These are phyloP conservation scores for Candida succiphila DNA, from an alignment of 805 yeast genomes.

Conservation along the genomic window DNA sequence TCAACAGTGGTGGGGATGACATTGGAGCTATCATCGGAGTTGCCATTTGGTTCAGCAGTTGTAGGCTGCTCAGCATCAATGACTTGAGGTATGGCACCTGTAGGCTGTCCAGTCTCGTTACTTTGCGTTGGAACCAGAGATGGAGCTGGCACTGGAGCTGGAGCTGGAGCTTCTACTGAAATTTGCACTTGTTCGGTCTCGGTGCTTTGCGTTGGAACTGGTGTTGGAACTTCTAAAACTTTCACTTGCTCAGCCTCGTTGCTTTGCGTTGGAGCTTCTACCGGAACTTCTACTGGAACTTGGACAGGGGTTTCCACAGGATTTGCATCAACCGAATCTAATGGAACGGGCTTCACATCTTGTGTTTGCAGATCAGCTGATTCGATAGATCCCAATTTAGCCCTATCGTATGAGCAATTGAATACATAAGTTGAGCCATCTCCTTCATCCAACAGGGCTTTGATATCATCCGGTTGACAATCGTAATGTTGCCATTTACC, in stretches of 20 bases:
- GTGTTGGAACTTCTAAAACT: neutral
- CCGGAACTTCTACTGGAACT: neutral
- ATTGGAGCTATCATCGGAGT: neutral
- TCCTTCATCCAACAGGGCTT: slow-evolving; percentile 22
- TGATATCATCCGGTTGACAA: slow-evolving; percentile 20
- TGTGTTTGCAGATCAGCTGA: neutral
- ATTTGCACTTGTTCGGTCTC: no score
- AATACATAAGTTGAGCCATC: slow-evolving; percentile 11
- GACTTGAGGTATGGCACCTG: no score
- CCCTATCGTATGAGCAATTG: slow-evolving; percentile 8
- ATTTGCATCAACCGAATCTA: neutral
- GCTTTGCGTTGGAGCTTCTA: neutral
- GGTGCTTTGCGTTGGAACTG: neutral
- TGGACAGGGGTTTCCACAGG: neutral
- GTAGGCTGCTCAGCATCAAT: no score
- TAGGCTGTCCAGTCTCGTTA: no score
- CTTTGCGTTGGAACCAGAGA: neutral
- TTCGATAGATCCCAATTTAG: no score
- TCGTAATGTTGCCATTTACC: slow-evolving; percentile 29
- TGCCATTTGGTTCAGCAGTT: no score
- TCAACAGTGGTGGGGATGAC: no score
- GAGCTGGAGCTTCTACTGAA: neutral
- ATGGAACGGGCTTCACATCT: neutral
- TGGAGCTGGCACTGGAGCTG: neutral
- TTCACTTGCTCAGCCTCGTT: no score